phyloP scores from a whole-genome alignment of 2,329 filamentous ascomycete genomes.

The Alternaria solani region DNA sequence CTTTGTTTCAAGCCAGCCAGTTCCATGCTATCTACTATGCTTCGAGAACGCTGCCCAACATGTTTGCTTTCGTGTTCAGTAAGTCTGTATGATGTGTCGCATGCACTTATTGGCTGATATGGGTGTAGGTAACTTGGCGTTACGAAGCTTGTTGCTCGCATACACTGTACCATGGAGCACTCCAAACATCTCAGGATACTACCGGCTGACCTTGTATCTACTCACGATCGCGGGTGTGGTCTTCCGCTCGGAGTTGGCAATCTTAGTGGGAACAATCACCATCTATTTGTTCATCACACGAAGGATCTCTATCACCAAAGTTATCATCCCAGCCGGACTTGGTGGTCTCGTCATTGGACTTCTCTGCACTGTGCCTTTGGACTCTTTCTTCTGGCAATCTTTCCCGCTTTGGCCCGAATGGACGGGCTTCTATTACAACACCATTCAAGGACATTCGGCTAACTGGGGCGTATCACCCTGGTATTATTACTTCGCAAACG shows the following conservation, averaged over 20 bases:
- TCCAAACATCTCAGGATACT: slow-evolving; percentile 55
- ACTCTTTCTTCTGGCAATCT: slow-evolving; percentile 92
- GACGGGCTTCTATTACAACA: slow-evolving; percentile 89
- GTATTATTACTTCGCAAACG: slow-evolving; percentile 84
- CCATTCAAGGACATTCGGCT: slow-evolving; percentile 79
- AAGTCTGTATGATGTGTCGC: slow-evolving; percentile 48
- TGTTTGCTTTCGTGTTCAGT: slow-evolving; percentile 92
- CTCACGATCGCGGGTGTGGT: slow-evolving; percentile 82
- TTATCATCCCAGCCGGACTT: slow-evolving; percentile 72
- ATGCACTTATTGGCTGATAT: background rate
- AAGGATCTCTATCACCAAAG: slow-evolving; percentile 62
- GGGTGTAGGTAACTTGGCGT: slow-evolving; percentile 69
- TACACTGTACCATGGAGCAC: slow-evolving; percentile 49
- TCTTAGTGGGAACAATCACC: slow-evolving; percentile 76
- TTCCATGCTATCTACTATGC: slow-evolving; percentile 96
- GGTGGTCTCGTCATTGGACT: slow-evolving; percentile 73
- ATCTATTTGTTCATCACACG: slow-evolving; percentile 68
- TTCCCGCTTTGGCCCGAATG: slow-evolving; percentile 87
- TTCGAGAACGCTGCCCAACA: slow-evolving; percentile 90
- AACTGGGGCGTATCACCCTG: slow-evolving; percentile 89
- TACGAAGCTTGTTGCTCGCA: slow-evolving; percentile 61
- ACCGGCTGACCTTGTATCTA: slow-evolving; percentile 73
- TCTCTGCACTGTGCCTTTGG: slow-evolving; percentile 73
- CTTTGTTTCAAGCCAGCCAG: slow-evolving; percentile 78
- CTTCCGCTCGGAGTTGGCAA: slow-evolving; percentile 88